phyloP scores from a whole-genome alignment of 352 stramenopile species.

The Thraustochytrium striatum region DNA sequence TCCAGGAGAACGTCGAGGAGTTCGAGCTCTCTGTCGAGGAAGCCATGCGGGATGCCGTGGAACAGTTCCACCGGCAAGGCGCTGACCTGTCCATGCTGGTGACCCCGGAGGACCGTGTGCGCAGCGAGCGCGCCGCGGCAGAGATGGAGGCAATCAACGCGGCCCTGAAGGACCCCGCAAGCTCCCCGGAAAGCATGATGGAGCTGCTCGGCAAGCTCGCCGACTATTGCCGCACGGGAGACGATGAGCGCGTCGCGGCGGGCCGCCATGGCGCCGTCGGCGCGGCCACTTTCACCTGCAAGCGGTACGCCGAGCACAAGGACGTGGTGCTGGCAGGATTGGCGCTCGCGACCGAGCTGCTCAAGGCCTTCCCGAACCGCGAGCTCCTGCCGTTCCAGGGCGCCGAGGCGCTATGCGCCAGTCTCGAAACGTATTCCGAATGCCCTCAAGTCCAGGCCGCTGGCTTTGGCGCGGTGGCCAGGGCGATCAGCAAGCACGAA shows the following conservation, averaged over 20 bases:
- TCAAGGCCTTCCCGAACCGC: constrained; percentile 21
- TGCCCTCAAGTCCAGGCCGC: not conserved
- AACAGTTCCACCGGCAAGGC: constrained; percentile 76
- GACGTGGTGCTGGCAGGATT: not conserved
- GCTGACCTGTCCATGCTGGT: constrained; percentile 63
- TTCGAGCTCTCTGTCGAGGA: constrained; percentile 77
- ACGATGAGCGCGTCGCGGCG: constrained; percentile 6
- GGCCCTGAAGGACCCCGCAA: constrained; percentile 14
- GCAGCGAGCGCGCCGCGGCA: constrained; percentile 10
- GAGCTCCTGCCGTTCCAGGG: constrained; percentile 35
- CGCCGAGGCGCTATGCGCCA: constrained; percentile 3
- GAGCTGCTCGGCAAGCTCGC: constrained; percentile 18
- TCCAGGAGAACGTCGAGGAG: constrained; percentile 79
- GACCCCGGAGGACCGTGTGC: constrained; percentile 22
- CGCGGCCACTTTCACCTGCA: constrained; percentile 24
- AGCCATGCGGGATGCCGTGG: constrained; percentile 67
- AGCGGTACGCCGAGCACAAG: not conserved
- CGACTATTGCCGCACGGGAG: not conserved
- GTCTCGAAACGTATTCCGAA: not conserved
- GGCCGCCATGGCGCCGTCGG: constrained; percentile 37
- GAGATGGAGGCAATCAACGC: constrained; percentile 19
- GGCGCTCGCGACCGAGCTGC: not conserved
- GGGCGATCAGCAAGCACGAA: constrained; percentile 33
- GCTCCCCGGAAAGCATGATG: not conserved
- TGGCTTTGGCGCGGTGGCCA: constrained; percentile 14